Evolutionary conservation across 306 rosid genomes (phyloP), one percentile per base, ranked within the genome.

Genomic region (Acacia confusa): DNA sequence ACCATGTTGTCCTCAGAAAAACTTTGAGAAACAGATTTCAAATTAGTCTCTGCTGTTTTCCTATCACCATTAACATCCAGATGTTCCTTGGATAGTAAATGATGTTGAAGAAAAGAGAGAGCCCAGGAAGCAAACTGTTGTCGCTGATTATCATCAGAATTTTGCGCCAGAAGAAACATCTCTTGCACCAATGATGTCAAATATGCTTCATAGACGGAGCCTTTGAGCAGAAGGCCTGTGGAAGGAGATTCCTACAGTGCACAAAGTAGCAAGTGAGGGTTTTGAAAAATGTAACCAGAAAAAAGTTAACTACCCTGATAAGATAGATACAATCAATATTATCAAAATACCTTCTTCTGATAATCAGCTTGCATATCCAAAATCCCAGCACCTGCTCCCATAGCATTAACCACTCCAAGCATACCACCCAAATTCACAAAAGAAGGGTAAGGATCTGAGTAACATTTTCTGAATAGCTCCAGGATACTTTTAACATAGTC

Each of bases 51-150:
- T 17, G 82, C 80, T 6, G 68, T 83, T 76, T 81, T 89, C 43
- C 24, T 55, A 74, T 88, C 78, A 82, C 43, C 74, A 48, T 82
- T 88, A 79, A 72, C 70, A 74, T 81, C 79, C 67, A 79, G 76
- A 82, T 58, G 78, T 78, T 92, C 90, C 84, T 88, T 92, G 66
- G 93, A 89, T 90, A 86, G 87, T 64, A 95, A 80, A 86, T 84
- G 86, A 68, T 89, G 89, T 72, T 90, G 88, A 71, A 95, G 97
- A 85, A 93, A 89, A 48, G 93, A 83, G 25, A 90, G 92, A 17
- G 87, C 89, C 99, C 99, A 95, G 70, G 98, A 89, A 77, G 98
- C 97, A 92, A 86, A 86, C 69, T 93, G 96, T 79, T 88, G 95
- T 72, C 92, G 86, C 78, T 92, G 88, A 82, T 79, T 92, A 82